These are phyloP conservation scores for Auricularia heimuer DNA, from an alignment of 768 basidiomycete species.

Conservation along the genomic window DNA sequence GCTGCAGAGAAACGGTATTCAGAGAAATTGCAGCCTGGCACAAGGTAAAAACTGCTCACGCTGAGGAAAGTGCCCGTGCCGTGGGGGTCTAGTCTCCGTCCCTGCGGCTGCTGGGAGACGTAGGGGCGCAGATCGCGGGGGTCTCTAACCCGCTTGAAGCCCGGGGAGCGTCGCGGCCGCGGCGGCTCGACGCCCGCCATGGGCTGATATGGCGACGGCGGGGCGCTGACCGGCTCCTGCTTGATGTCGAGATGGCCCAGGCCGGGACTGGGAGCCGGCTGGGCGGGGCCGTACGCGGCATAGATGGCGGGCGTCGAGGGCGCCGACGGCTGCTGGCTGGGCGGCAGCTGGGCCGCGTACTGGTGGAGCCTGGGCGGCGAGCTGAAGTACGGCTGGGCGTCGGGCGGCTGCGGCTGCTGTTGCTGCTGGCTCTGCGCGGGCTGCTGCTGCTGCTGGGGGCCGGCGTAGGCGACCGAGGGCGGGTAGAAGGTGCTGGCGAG, in stretches of 20 bases:
- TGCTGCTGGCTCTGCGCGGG: neutral
- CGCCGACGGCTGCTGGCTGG: slow-evolving; percentile 34
- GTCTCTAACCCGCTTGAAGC: slow-evolving; percentile 71
- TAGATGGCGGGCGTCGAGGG: slow-evolving; percentile 30
- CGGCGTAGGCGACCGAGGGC: slow-evolving; percentile 7
- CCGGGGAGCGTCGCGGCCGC: slow-evolving; percentile 59
- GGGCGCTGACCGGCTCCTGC: slow-evolving; percentile 35
- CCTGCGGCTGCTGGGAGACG: slow-evolving; percentile 48
- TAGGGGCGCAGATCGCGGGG: slow-evolving; percentile 69
- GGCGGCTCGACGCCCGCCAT: slow-evolving; percentile 58
- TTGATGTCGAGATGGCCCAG: slow-evolving; percentile 40
- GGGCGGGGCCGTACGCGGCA: slow-evolving; percentile 18
- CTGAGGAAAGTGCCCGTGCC: slow-evolving; percentile 59
- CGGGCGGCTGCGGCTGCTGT: too few relatives aligned
- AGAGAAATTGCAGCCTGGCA: slow-evolving; percentile 1
- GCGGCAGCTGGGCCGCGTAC: slow-evolving; percentile 58
- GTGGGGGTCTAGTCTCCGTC: slow-evolving; percentile 67
- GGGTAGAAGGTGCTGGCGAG: slow-evolving; percentile 12
- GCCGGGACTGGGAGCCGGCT: slow-evolving; percentile 35
- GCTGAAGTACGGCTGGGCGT: neutral
- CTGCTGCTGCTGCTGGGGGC: neutral
- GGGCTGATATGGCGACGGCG: slow-evolving; percentile 48
- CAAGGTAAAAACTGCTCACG: slow-evolving; percentile 37
- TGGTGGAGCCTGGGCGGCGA: slow-evolving; percentile 29
- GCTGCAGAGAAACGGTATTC: slow-evolving; percentile 28